These are phyloP conservation scores for Phlegmacium glaucopus DNA, from an alignment of 768 basidiomycete genomes.

Conservation along the genomic window DNA sequence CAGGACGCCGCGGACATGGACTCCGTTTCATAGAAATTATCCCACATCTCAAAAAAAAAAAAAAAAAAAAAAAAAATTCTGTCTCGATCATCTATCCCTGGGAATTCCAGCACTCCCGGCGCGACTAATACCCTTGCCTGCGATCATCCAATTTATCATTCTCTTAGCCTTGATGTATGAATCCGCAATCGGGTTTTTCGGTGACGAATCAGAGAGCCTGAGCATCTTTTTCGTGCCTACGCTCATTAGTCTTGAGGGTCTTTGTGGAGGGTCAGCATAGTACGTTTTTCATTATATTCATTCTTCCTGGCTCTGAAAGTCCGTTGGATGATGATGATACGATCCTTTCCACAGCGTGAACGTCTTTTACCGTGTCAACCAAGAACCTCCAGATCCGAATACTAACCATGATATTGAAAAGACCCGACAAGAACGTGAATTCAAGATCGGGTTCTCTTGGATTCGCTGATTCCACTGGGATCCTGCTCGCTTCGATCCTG, in stretches of 20 bases:
- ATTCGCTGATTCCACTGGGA: constrained; percentile 79
- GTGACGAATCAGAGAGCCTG: constrained; percentile 26
- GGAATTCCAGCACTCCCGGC: constrained; percentile 78
- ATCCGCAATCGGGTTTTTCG: constrained; percentile 66
- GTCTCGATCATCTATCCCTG: constrained; percentile 85
- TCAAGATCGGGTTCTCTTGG: constrained; percentile 90
- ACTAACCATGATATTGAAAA: constrained; percentile 51
- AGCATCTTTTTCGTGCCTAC: constrained; percentile 66
- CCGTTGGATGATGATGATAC: neutral
- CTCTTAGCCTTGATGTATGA: constrained; percentile 61
- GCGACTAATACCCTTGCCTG: constrained; percentile 67
- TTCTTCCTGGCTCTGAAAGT: too few relatives aligned
- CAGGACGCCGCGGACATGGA: constrained; percentile 96
- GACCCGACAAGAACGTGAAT: constrained; percentile 76
- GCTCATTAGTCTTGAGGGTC: constrained; percentile 83
- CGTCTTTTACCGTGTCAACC: constrained; percentile 81
- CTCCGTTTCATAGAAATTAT: too few relatives aligned
- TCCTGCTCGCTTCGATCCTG: constrained; percentile 57
- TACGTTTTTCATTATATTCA: constrained; percentile 36
- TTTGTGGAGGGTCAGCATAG: constrained; percentile 94
- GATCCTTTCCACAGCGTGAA: constrained; percentile 62
- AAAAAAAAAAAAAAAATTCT: too few relatives aligned
- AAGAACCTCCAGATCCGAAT: constrained; percentile 53
- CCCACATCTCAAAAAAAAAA: too few relatives aligned
- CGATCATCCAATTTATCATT: constrained; percentile 67